Conservation (phyloP, 352 stramenopile genomes). For the Phytophthora sp. region DNA sequence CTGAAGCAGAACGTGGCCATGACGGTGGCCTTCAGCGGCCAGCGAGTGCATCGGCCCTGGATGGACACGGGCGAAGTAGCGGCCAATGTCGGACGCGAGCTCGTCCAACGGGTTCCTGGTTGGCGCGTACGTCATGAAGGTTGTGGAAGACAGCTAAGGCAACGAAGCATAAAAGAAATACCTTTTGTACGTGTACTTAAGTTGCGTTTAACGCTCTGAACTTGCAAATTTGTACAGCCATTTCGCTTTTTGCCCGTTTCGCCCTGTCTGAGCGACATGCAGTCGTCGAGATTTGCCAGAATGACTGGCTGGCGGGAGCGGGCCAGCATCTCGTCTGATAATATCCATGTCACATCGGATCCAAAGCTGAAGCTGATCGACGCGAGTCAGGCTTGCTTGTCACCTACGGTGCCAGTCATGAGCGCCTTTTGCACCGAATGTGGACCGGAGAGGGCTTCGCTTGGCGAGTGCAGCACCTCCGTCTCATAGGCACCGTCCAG, state of each 20-base stretch:
- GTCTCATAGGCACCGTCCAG: background rate
- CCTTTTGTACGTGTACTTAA: too few species aligned
- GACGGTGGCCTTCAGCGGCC: conserved; percentile 28
- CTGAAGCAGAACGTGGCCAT: conserved; percentile 39
- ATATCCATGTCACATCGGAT: conserved; percentile 31
- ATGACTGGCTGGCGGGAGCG: conserved; percentile 29
- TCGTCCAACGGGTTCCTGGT: conserved; percentile 43
- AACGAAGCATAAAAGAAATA: background rate
- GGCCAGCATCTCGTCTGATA: conserved; percentile 29
- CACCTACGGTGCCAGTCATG: background rate
- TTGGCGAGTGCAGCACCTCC: background rate
- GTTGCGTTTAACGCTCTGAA: too few species aligned
- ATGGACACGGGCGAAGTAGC: conserved; percentile 47
- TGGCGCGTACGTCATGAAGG: conserved; percentile 48
- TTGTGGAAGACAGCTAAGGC: conserved; percentile 11
- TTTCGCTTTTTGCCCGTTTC: conserved; percentile 2
- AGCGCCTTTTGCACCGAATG: too few species aligned
- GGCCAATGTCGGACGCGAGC: conserved; percentile 41
- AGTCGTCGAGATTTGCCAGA: conserved; percentile 12
- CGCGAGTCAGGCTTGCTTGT: background rate
- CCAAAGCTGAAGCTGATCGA: conserved; percentile 13
- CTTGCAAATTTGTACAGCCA: conserved; percentile 7
- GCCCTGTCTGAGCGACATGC: conserved; percentile 20
- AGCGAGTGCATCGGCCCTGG: conserved; percentile 50
- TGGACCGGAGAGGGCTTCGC: background rate